These are phyloP conservation scores for Claviceps sp. DNA, from an alignment of 2,329 filamentous ascomycete species.

Conservation along the genomic window DNA sequence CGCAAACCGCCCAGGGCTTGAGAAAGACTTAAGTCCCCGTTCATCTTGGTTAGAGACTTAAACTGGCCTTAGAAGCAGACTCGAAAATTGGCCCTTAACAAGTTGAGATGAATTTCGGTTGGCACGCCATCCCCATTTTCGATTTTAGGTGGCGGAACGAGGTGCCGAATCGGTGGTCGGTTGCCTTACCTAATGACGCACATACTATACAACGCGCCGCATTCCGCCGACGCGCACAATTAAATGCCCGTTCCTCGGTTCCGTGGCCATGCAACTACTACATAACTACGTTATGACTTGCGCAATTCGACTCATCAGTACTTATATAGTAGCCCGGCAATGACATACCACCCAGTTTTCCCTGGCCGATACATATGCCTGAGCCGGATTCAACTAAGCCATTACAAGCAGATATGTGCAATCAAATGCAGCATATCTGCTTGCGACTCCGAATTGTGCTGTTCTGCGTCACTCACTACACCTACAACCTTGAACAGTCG, in stretches of 20 bases:
- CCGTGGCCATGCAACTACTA: background rate
- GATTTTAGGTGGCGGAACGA: constrained; percentile 4
- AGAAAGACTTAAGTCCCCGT: constrained; percentile 83
- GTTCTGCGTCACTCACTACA: background rate
- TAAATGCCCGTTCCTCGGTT: background rate
- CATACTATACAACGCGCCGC: background rate
- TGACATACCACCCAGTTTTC: background rate
- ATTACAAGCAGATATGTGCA: background rate
- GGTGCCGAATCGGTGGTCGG: background rate
- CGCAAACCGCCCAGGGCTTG: constrained; percentile 86
- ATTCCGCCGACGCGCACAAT: background rate
- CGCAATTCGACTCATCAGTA: background rate
- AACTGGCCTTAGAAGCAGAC: constrained; percentile 13
- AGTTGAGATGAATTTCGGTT: constrained; percentile 1
- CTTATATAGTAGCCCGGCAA: background rate
- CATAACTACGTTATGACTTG: background rate
- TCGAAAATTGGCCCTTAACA: background rate
- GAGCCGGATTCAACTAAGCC: background rate
- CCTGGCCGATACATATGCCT: background rate
- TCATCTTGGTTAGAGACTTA: constrained; percentile 45
- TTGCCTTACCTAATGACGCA: constrained; percentile 8
- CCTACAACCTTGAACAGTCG: background rate
- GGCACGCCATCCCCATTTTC: background rate
- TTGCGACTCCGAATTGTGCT: background rate
- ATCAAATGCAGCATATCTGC: background rate